Base-by-base conservation (phyloP, 225 moss, liverwort and hornwort species). In the Bryum argenteum region DNA sequence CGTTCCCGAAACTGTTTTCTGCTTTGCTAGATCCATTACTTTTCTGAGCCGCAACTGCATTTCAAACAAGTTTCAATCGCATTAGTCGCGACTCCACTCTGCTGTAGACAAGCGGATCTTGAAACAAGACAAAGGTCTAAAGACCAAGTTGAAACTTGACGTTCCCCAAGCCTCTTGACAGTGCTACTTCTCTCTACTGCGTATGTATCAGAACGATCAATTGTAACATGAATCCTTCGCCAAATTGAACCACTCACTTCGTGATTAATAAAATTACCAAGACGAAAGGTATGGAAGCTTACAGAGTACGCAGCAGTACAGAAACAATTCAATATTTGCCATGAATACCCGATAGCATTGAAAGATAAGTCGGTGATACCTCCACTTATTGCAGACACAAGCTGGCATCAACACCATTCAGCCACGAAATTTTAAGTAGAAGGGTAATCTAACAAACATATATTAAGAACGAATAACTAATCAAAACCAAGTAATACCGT, bases 301-400 rank as follows among this genome's bases (percentile, higher is more conserved):
- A 98, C 97, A 84, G 97, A 94, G 67, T 94, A 98, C 48, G 92
- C 94, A 76, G 94, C 81, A 61, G 94, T 98, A 75, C 89, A 98
- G 77, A 98, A 98, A 72, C 97, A 98, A 71, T 98, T 98, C 64
- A 94, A 28, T 47, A 98, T 75, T 83, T 98, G 97, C 90, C 90
- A 98, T 21, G 78, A 67, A 71, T 98, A 98, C 60, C 97, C 94
- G 66, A 88, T 73, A 55, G 92, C 78, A 87, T 98, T 78, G 64
- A 92, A 98, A 51, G 97, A 94, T 8, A 98, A 82, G 81, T 98
- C 97, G 63, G 94, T 94, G 43, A 94, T 61, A 67, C 97, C 97
- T 73, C 97, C 97, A 83, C 92, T 85, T 67, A 98, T 76, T 45
- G 97, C 97, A 78, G 97, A 94, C 70, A 92, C 59, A 74, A 98